Base-by-base conservation (phyloP, 441 rosid genomes). In the Corymbia calophylla region DNA sequence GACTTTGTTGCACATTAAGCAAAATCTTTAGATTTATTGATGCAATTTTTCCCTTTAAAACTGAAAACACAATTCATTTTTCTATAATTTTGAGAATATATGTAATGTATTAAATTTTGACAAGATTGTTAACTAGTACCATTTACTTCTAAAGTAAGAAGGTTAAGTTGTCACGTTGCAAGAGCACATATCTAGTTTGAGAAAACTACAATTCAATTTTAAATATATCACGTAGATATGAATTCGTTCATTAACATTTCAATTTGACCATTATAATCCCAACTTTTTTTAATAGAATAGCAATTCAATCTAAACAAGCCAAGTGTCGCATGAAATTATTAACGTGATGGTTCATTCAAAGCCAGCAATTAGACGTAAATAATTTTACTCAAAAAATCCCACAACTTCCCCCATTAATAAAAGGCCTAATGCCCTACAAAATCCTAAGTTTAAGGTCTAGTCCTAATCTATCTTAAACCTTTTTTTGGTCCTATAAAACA, bases 331-430 rank as follows among this genome's bases (percentile, higher is more conserved):
- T 29, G 2, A 21, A 39, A 35, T 39, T 73, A 23, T 8, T 19
- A 3, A 39, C 5, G 15, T 6, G 15, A 39, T 29, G 2, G 14
- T 5, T 16, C 1, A 39, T 5, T 73, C 15, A 11, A 2, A 11
- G 8, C 16, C 0, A 0, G 5, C 3, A 1, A 39, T 73, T 2
- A 7, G 1, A 70, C 0, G 1, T 19, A 29, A 0, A 68, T 0
- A 35, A 35, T 4, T 70, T 9, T 35, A 70, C 13, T 10, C 0
- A 12, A 70, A 19, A 70, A 70, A 35, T 70, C 25, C 8, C 35
- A 6, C 27, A 35, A 11, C 8, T 73, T 73, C 23, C 82, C 49
- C 13, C 39, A 73, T 70, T 35, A 19, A 70, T 5, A 35, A 18
- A 19, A 70, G 44, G 23, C n/a, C 25, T 58, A 23, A 56, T 56